Evolutionary conservation across 805 yeast genomes (phyloP).

Genomic region (Kurtzmaniella fragi): DNA sequence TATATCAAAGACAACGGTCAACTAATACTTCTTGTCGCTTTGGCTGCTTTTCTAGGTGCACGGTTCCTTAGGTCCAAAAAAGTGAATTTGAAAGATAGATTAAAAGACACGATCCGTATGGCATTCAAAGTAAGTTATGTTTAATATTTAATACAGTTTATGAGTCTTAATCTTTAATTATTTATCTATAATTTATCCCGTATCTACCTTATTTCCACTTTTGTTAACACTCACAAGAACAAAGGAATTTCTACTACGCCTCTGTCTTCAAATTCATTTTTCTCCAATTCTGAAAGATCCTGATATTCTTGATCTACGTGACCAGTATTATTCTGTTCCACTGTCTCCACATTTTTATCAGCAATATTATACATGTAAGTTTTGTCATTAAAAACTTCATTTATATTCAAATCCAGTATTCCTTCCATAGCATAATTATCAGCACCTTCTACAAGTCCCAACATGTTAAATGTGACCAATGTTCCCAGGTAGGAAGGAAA

Average conservation of each 20-base stretch:
- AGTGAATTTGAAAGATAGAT: slow-evolving; percentile 22
- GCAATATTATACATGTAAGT: slow-evolving; percentile 15
- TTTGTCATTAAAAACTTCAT: slow-evolving; percentile 22
- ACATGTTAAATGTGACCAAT: slow-evolving; percentile 34
- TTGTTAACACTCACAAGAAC: slow-evolving; percentile 3
- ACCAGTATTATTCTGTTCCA: not conserved
- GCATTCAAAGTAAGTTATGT: slow-evolving; percentile 40
- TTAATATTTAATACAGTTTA: too few relatives aligned
- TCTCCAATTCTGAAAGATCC: slow-evolving; percentile 4
- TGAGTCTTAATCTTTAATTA: too few relatives aligned
- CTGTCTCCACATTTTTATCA: not conserved
- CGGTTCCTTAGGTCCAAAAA: slow-evolving; percentile 17
- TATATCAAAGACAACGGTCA: slow-evolving; percentile 25
- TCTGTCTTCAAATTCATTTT: not conserved
- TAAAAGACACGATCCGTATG: slow-evolving; percentile 35
- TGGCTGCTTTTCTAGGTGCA: slow-evolving; percentile 15
- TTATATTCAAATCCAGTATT: slow-evolving; percentile 6
- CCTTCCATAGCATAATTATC: slow-evolving; percentile 9
- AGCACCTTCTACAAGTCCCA: slow-evolving; percentile 20
- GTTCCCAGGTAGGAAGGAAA: slow-evolving; percentile 30
- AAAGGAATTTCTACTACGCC: slow-evolving; percentile 3
- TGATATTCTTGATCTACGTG: slow-evolving; percentile 4
- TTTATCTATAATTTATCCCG: too few relatives aligned
- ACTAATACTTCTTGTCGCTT: slow-evolving; percentile 17
- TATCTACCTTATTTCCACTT: too few relatives aligned